Percentiles rank a stretch among this genome's conserved stretches.
Evolutionary conservation across 2,329 filamentous ascomycete species (phyloP).

Genomic region (Botrytis fragariae): DNA sequence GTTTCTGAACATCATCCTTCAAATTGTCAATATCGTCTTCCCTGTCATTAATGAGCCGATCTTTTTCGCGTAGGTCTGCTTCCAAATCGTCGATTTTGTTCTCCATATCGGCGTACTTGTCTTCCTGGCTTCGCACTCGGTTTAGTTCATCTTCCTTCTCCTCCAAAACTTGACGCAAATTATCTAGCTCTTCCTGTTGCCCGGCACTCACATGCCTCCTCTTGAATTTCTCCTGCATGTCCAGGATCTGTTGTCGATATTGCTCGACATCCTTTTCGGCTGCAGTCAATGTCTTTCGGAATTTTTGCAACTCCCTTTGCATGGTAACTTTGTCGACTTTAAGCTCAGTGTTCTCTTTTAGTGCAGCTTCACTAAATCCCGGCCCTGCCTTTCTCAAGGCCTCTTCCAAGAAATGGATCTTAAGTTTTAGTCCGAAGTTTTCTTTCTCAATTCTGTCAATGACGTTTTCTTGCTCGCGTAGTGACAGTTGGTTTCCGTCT

Average conservation of each 20-base stretch:
- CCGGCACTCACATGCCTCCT: slow-evolving; percentile 70
- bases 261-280: slow-evolving; percentile 85
- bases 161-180: slow-evolving; percentile 55
- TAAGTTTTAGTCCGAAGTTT: slow-evolving; percentile 94
- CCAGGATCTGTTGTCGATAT: slow-evolving; percentile 76
- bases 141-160: slow-evolving; percentile 50
- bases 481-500: slow-evolving; percentile 84
- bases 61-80: slow-evolving; percentile 71
- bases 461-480: slow-evolving; percentile 92
- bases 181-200: slow-evolving; percentile 59
- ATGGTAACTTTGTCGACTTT: slow-evolving; percentile 91
- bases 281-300: slow-evolving; percentile 77
- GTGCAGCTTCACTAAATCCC: slow-evolving; percentile 81
- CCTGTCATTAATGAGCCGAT: slow-evolving; percentile 67
- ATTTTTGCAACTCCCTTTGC: slow-evolving; percentile 80
- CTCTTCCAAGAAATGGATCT: slow-evolving; percentile 95
- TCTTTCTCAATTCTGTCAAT: slow-evolving; percentile 98
- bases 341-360: slow-evolving; percentile 93
- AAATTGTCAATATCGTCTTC: slow-evolving; percentile 72
- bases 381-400: slow-evolving; percentile 82
- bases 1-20: slow-evolving; percentile 53
- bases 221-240: slow-evolving; percentile 79
- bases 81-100: slow-evolving; percentile 76
- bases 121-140: slow-evolving; percentile 56
- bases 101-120: slow-evolving; percentile 63